Base-by-base conservation (phyloP, 768 basidiomycete genomes). In the Hericium alpestre region DNA sequence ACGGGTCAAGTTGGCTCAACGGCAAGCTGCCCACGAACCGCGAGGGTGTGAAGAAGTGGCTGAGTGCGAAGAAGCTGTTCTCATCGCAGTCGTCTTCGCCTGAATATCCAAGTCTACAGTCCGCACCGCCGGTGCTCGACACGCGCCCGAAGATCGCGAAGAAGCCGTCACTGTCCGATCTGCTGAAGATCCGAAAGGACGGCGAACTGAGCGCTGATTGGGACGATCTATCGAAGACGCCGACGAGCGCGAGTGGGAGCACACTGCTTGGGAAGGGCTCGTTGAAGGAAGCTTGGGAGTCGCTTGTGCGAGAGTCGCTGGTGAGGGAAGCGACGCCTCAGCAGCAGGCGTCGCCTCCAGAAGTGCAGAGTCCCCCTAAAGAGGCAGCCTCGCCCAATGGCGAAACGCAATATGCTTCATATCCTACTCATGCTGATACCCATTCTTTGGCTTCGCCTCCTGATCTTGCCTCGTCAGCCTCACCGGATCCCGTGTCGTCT, bases 1-100 rank as follows among this genome's bases (percentile, higher is more conserved):
- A 61, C 61, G 69, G 72, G 59, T 69, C 71, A 61, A 64, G 55
- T 18, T 57, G 69, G 69, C 23, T 67, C 63, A 16, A 71, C 65
- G 66, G 70, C 40, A 76, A 83, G 64, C 72, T 91, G 50, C 89
- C 89, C 1, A 87, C 81, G 68, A 88, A 81, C 18, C 75, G 87
- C 18, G 84, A 87, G 54, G 88, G 83, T 20, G 89, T 90, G 23
- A 85, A 83, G 68, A 87, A 86, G 63, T 91, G 89, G 89, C 68
- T 90, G 47, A 85, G 74, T 61, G 81, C 68, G 49, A 82, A 81
- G 67, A 83, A 79, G 66, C 71, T 78, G 20, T 79, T 80, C 57
- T 70, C 78, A 7, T 72, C 79, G 2, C 74, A 73, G 38, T 65
- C 74, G 8, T 71, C 65, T 60, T 39, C 62, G 46, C 38, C 54